Evolutionary conservation across 345 rosid genomes (phyloP), one percentile per base, ranked within the genome.

Genomic region (Ceriops decandra): DNA sequence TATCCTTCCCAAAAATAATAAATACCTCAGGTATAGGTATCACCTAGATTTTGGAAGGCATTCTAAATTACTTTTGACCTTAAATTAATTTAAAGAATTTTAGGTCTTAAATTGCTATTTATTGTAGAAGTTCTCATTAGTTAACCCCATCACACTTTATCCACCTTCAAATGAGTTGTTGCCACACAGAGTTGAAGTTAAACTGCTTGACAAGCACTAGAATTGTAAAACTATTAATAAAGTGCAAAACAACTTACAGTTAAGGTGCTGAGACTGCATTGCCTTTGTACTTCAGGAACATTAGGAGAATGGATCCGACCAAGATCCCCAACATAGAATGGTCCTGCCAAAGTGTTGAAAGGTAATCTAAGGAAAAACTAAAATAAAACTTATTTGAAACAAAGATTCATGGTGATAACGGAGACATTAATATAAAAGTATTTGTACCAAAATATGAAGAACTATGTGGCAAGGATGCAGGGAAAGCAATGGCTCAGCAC

Each of bases 291-390:
- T 69, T 81, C 89, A 77, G 87, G 70, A 36, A 72, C 60, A 62
- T 83, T 82, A 46, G 84, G 81, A 74, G 83, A 75, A 47, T 68
- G 85, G 31, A 73, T 5, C 75, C 77, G 75, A 74, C 73, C 79
- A 74, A 86, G 81, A 80, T 83, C 83, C 65, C 88, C 86, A 60
- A 76, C 81, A 75, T 80, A 81, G 63, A 79, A 66, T 16, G 88
- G 76, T 79, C 83, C 98, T 89, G 84, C 67, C 72, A 78, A 56
- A 46, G 54, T 73, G 47, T 70, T 62, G 24, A 71, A 67, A 60
- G 63, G 26, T 24, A 59, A 74, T 70, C 24, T 56, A 62, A 47
- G 47, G 32, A 54, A 13, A 33, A 33, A 33, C 36, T 33, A 7
- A 7, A 57, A 6, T 3, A 22, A 38, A 21, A 17, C 0, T 20